These are phyloP conservation scores for Chimonanthus praecox DNA, from an alignment of 164 flowering plant genomes.

Conservation along the genomic window DNA sequence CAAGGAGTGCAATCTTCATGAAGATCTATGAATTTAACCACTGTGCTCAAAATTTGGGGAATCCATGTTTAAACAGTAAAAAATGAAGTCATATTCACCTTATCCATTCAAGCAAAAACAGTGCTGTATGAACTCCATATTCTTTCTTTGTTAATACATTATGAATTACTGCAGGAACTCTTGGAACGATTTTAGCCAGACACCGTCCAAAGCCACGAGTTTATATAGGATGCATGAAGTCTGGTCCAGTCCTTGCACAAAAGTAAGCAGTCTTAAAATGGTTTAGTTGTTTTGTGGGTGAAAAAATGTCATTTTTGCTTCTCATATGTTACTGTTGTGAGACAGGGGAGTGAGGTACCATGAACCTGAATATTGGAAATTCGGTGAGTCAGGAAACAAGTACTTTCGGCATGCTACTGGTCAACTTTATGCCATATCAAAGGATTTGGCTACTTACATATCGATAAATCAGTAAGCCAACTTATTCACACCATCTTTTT, in stretches of 20 bases:
- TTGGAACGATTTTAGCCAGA: conserved; percentile 55
- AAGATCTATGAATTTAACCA: too few species aligned
- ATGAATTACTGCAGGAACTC: background rate
- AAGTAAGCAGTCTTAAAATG: conserved; percentile 37
- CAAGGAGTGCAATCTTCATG: too few species aligned
- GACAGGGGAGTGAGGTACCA: conserved; percentile 77
- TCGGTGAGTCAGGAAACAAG: conserved; percentile 85
- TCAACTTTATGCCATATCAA: conserved; percentile 81
- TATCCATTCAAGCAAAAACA: too few species aligned
- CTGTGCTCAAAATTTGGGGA: too few species aligned
- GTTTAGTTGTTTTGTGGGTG: background rate
- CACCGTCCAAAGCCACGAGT: conserved; percentile 83
- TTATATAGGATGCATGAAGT: conserved; percentile 94
- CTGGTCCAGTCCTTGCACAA: conserved; percentile 86
- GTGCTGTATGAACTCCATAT: too few species aligned
- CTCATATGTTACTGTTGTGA: conserved; percentile 3
- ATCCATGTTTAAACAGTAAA: too few species aligned
- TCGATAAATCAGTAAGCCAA: conserved; percentile 71
- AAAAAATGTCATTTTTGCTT: background rate
- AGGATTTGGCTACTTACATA: conserved; percentile 78
- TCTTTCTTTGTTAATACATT: too few species aligned
- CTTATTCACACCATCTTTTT: background rate
- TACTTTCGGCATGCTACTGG: conserved; percentile 93
- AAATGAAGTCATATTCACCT: too few species aligned
- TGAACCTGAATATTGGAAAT: conserved; percentile 89